Evolutionary conservation across 805 yeast genomes (phyloP), one percentile per base, ranked within the genome.

Genomic region (Candida rishiriensis): DNA sequence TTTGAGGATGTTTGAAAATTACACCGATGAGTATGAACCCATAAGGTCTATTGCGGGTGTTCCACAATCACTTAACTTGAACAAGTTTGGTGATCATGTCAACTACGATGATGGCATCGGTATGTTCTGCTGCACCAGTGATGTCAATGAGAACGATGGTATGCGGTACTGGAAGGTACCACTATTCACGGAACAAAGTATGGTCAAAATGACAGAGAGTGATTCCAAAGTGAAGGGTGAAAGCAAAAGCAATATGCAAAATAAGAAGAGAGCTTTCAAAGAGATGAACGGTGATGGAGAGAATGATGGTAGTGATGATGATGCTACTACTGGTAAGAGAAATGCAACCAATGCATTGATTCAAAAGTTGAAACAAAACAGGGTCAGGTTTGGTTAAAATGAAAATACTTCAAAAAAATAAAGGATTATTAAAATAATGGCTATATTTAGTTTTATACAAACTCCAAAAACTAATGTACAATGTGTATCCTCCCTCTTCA

Each of bases 1-100:
- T 52, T 55, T 80, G 42, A 52, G 57, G 16, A 52, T 64, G 51
- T 64, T 59, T 17, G 55, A 57, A 10, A 51, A 52, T 2, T 40
- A 50, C 9, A 38, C 44, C n/a, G 68, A 64, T 5, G 78, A 73
- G 51, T 73, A 62, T 50, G 56, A 64, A 28, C 65, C 66, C 2
- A 66, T 73, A 40, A 39, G 49, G 9, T 64, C 73, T 0, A 52
- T 57, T 0, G 49, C 68, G 0, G 43, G 42, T 6, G 18, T 13
- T 8, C 18, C 43, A 3, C 46, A 30, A 21, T 18, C 28, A 17
- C 17, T 53, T 15, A 37, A 36, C 9, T 41, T 51, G 28, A 44
- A 44, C 11, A 36, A 15, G 4, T 36, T 29, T 15, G 33, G 43
- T 1, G 44, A 38, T n/a, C 38, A 43, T 10, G 43, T 38, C 10